Evolutionary conservation across 257 asterid genomes (phyloP), one percentile per base, ranked within the genome.

Genomic region (Catharanthus roseus): DNA sequence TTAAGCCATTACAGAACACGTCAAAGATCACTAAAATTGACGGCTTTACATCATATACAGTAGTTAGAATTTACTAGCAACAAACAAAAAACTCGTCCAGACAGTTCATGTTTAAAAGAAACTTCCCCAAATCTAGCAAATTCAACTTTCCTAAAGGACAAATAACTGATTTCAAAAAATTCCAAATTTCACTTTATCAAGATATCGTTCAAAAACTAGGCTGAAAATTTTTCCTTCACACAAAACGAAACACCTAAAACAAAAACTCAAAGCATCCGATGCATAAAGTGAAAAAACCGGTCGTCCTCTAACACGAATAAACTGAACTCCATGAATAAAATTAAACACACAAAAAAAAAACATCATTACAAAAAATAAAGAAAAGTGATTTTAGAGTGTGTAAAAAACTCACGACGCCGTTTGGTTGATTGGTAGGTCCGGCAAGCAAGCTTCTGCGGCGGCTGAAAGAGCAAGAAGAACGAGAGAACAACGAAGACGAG

Each of bases 381-480:
- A 10, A 26, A 33, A 6, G 41, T 3, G 3, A 71, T 36, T 41
- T 47, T 26, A 19, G 57, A 51, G 60, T 16, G 38, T 8, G 15
- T 3, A 36, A 53, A 49, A 53, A 49, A n/a, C 86, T 66, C 83
- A 89, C 96, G 77, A 84, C 60, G 77, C 34, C 77, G 82, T 73
- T 71, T 18, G 83, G 73, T 49, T 76, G 74, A 33, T 26, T 26
- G 71, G 6, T 68, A 10, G 83, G 81, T 49, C 68, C 69, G 38
- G 84, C 41, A 53, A 69, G 61, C 74, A 62, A 67, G 72, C 74
- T 61, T 66, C 72, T 65, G 13, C 71, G 82, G 34, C 72, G 82
- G 34, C 72, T 26, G 33, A 70, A 6, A 16, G 53, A 47, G 53
- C 53, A 47, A 16, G 66, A 80, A 72, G 75, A 71, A 31, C 75